Percentiles rank a stretch among this genome's conserved stretches.
These are phyloP conservation scores for Hevea brasiliensis DNA, from an alignment of 345 rosid species.

Conservation along the genomic window DNA sequence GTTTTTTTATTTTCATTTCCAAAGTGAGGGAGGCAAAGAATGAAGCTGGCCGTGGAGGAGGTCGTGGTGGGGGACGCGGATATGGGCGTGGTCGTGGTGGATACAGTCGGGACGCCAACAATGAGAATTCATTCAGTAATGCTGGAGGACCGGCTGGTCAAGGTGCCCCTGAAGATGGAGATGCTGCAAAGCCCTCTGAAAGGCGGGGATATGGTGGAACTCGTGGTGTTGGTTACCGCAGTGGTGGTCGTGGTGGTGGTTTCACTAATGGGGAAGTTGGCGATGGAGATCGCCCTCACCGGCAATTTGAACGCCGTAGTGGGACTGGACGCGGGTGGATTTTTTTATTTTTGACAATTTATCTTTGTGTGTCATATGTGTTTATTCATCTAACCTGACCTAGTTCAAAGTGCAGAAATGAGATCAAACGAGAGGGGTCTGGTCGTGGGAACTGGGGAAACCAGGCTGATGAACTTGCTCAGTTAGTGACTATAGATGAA, in stretches of 20 bases:
- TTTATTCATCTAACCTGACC: not conserved
- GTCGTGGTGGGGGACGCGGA: constrained; percentile 15
- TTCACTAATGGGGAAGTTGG: constrained; percentile 22
- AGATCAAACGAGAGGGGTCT: constrained; percentile 27
- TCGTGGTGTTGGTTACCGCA: constrained; percentile 23
- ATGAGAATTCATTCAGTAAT: constrained; percentile 14
- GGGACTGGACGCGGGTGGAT: constrained; percentile 35
- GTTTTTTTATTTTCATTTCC: not conserved
- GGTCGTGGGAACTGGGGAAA: constrained; percentile 36
- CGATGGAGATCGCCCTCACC: constrained; percentile 27
- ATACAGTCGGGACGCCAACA: constrained; percentile 19
- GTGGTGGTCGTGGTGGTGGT: constrained; percentile 23
- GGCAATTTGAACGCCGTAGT: constrained; percentile 25
- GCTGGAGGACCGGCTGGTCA: constrained; percentile 3
- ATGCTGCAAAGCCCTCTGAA: constrained; percentile 23
- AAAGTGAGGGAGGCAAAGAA: constrained; percentile 25
- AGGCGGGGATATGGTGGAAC: constrained; percentile 25
- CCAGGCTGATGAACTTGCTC: constrained; percentile 24
- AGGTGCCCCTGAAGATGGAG: constrained; percentile 24
- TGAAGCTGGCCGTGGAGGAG: constrained; percentile 26
- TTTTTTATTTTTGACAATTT: not conserved
- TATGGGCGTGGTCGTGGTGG: constrained; percentile 24
- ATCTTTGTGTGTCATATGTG: not conserved
- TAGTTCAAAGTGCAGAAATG: constrained; percentile 13
- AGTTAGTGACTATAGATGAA: constrained; percentile 7